Base-by-base conservation (phyloP, 1,284 basidiomycete genomes). In the Cerioporus squamosus region DNA sequence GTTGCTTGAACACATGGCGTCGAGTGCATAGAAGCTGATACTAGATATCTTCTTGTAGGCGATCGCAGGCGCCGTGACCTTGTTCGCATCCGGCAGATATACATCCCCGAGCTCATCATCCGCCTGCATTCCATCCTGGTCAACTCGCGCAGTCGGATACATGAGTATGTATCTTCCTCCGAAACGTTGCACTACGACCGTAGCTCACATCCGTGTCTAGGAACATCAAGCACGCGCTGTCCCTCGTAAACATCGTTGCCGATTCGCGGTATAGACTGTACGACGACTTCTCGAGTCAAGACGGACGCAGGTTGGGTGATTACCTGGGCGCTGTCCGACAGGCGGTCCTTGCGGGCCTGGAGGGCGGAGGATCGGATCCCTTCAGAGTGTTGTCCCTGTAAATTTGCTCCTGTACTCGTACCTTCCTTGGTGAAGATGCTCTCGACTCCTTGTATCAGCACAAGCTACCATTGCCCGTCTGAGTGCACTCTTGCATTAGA, bases 71-170 rank as follows among this genome's bases (percentile, higher is more conserved):
- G 79, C 20, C 78, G 78, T 24, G 94, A 97, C 65, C 83, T 97
- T 50, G 76, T 82, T 2, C 84, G 91, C 22, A 93, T 98, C 57
- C 85, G 96, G 31, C 89, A 94, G 66, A 88, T 96, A 38, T 97
- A 93, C 74, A 81, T 98, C 18, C 97, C 96, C 0, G 95, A 98
- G 71, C 81, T 98, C 39, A 86, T 98, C 63, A 81, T 98, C 60
- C 87, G 93, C 20, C 77, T 98, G 17, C 96, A 98, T 70, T 78
- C 81, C 31, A 77, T 90, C 56, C 79, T 98, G 14, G 83, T 87
- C 61, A 77, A 82, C 38, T 92, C 94, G 6, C 79, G 88, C 18
- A 72, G 77, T 6, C 76, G 84, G 15, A 79, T 95, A 44, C 86
- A 90, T 12, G 79, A 81, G 91, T 95, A 67, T 57, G 90, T 81